Conservation (phyloP, 805 yeast genomes). For the Saccharomyces mikatae region DNA sequence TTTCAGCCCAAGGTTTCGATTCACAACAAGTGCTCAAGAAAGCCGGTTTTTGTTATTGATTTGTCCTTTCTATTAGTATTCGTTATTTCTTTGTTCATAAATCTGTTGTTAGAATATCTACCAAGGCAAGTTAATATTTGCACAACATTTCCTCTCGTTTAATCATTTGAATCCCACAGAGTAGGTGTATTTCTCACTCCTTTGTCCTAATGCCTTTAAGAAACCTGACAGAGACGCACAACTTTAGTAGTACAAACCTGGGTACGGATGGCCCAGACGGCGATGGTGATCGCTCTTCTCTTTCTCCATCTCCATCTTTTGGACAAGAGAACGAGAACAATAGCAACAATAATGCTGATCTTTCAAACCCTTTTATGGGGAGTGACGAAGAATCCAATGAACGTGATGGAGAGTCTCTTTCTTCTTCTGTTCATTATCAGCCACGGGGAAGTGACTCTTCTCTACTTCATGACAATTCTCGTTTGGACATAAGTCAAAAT, state of each 20-base stretch:
- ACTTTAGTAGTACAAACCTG: not conserved
- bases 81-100: not conserved
- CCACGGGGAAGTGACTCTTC: not conserved
- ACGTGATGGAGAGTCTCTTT: constrained; percentile 1
- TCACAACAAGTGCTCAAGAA: not conserved
- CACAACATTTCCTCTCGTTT: not conserved
- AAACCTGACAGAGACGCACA: constrained; percentile 10
- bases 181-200: not conserved
- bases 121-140: not conserved
- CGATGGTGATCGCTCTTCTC: not conserved
- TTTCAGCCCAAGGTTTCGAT: not conserved
- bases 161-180: not conserved
- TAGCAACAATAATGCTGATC: not conserved
- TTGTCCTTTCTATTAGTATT: not conserved
- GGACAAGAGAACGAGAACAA: not conserved
- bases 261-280: not conserved
- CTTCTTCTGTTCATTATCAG: constrained; percentile 1
- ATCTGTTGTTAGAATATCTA: not conserved
- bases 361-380: constrained; percentile 9
- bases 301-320: constrained; percentile 1
- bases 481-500: not conserved
- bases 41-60: not conserved
- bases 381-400: constrained; percentile 8
- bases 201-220: constrained; percentile 12
- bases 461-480: not conserved